A percentile compares a stretch with the other conserved stretches of the same genome.
Conservation (phyloP, 768 basidiomycete species). For the Pleurotus salmoneostramineus region DNA sequence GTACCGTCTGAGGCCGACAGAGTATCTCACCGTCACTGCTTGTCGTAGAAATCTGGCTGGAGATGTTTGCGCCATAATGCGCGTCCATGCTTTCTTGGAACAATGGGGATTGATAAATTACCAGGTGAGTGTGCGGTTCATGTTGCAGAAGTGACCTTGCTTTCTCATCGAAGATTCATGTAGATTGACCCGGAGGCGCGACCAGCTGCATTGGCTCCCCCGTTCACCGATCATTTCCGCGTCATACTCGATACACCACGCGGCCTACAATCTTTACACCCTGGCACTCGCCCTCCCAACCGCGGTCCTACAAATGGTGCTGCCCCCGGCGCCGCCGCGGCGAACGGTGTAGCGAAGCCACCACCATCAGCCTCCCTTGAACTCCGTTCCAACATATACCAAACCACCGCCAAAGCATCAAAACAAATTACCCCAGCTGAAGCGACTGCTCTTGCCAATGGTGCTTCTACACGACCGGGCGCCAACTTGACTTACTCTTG, state of each 20-base stretch:
- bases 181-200: constrained; percentile 97
- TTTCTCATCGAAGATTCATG: constrained; percentile 7
- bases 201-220: constrained; percentile 91
- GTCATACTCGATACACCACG: constrained; percentile 96
- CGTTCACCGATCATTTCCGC: constrained; percentile 98
- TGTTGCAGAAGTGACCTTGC: background rate
- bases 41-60: constrained; percentile 95
- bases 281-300: constrained; percentile 61
- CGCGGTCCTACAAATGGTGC: constrained; percentile 24
- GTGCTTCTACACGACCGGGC: constrained; percentile 26
- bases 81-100: constrained; percentile 97
- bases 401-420: constrained; percentile 82
- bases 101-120: constrained; percentile 99
- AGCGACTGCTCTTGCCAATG: constrained; percentile 61
- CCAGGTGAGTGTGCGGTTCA: constrained; percentile 56
- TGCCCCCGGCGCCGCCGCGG: constrained; percentile 18
- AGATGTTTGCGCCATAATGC: constrained; percentile 98
- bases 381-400: constrained; percentile 84
- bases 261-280: constrained; percentile 90
- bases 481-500: constrained; percentile 52
- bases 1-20: constrained; percentile 87
- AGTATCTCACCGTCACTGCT: constrained; percentile 97
- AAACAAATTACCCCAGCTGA: constrained; percentile 64
- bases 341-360: constrained; percentile 43
- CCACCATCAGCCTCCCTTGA: constrained; percentile 74